Evolutionary conservation across 2,329 filamentous ascomycete genomes (phyloP).

Genomic region (Escovopsis sp.): DNA sequence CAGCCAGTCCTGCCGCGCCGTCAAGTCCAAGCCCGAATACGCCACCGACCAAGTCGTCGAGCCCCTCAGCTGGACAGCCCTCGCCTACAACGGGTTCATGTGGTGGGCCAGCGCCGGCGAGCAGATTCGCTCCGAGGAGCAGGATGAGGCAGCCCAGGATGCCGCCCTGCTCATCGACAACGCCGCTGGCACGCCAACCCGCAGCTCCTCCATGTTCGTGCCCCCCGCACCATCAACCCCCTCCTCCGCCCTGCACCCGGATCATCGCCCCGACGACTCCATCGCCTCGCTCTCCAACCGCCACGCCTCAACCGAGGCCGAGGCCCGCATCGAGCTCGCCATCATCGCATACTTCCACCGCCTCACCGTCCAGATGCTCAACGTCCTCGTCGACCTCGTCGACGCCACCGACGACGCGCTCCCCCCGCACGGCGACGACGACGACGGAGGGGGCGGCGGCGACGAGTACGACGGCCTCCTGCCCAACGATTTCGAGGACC

Average conservation of each 20-base stretch:
- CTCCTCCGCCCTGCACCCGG: slow-evolving; percentile 16
- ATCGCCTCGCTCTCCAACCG: slow-evolving; percentile 28
- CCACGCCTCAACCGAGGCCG: slow-evolving; percentile 21
- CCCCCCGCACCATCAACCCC: slow-evolving; percentile 7
- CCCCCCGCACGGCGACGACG: slow-evolving; percentile 12
- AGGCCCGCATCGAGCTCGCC: slow-evolving; percentile 47
- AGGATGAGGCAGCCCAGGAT: slow-evolving; percentile 42
- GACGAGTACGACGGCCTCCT: slow-evolving; percentile 16
- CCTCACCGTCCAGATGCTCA: slow-evolving; percentile 51
- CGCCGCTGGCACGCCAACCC: not conserved
- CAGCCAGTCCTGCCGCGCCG: slow-evolving; percentile 12
- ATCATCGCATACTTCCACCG: slow-evolving; percentile 74
- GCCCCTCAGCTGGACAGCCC: slow-evolving; percentile 52
- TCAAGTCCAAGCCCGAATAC: slow-evolving; percentile 28
- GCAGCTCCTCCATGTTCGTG: slow-evolving; percentile 16
- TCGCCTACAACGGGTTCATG: slow-evolving; percentile 73
- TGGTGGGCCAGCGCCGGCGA: slow-evolving; percentile 84
- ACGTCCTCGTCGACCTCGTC: slow-evolving; percentile 46
- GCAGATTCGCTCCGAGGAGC: slow-evolving; percentile 44
- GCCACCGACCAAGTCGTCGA: slow-evolving; percentile 43
- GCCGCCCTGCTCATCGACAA: slow-evolving; percentile 40
- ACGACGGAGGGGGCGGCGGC: slow-evolving; percentile 21
- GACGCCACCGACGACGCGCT: slow-evolving; percentile 31
- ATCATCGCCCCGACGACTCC: slow-evolving; percentile 25
- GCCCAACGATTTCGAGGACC: slow-evolving; percentile 13